phyloP scores from a whole-genome alignment of 805 yeast genomes.

The Cyberlindnera petersonii region DNA sequence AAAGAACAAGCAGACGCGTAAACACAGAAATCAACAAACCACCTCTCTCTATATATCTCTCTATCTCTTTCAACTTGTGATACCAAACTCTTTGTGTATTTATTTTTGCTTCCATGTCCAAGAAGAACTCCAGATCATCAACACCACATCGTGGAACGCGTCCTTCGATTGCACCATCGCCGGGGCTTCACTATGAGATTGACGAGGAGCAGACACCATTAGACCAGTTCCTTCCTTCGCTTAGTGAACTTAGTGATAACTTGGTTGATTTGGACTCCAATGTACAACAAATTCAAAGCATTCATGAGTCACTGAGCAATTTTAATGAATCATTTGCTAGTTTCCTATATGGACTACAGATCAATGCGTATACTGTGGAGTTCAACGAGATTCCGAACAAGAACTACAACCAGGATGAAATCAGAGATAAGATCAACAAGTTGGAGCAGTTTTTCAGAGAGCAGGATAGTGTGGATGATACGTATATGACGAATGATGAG shows the following conservation, averaged over 20 bases:
- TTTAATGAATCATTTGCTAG: slow-evolving; percentile 80
- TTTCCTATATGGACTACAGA: slow-evolving; percentile 71
- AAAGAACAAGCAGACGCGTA: background rate
- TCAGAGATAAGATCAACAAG: slow-evolving; percentile 19
- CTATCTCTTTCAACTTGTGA: no score
- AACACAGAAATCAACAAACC: background rate
- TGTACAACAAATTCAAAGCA: slow-evolving; percentile 49
- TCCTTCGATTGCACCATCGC: slow-evolving; percentile 37
- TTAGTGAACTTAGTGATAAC: slow-evolving; percentile 45
- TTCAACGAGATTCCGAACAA: slow-evolving; percentile 35
- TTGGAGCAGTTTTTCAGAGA: slow-evolving; percentile 20
- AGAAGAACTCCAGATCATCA: slow-evolving; percentile 23
- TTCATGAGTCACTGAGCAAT: slow-evolving; percentile 57
- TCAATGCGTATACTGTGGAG: slow-evolving; percentile 87
- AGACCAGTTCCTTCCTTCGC: slow-evolving; percentile 38
- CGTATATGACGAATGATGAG: slow-evolving; percentile 31
- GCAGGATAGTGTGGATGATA: slow-evolving; percentile 21
- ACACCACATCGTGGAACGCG: slow-evolving; percentile 39
- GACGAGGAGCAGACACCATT: slow-evolving; percentile 39
- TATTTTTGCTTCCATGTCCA: no score
- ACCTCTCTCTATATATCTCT: no score
- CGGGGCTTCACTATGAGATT: slow-evolving; percentile 42
- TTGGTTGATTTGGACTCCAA: slow-evolving; percentile 54
- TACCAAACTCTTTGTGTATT: no score
- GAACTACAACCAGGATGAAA: slow-evolving; percentile 17